phyloP scores from a whole-genome alignment of 2,329 filamentous ascomycete genomes.

The Chrysosporium keratinophilum region DNA sequence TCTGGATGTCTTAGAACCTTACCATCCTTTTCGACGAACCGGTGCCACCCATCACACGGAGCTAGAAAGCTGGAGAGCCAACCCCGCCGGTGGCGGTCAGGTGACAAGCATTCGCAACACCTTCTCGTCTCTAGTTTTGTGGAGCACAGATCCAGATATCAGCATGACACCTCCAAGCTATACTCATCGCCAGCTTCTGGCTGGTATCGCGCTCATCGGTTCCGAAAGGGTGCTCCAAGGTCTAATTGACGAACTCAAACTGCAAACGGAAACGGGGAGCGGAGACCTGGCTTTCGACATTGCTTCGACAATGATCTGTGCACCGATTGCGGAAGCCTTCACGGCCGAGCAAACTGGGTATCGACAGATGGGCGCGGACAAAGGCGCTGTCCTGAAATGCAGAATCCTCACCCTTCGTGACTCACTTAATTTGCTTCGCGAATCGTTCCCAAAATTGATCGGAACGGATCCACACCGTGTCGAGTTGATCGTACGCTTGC shows the following conservation, averaged over 20 bases:
- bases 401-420: conserved; percentile 34
- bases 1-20: conserved; percentile 42
- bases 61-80: conserved; percentile 43
- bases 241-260: conserved; percentile 35
- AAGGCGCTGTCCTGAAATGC: conserved; percentile 27
- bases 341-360: conserved; percentile 30
- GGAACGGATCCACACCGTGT: conserved; percentile 38
- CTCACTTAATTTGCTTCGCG: conserved; percentile 29
- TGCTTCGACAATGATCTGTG: conserved; percentile 34
- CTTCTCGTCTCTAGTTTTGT: conserved; percentile 44
- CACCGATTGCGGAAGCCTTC: conserved; percentile 33
- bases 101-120: conserved; percentile 40
- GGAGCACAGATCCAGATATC: conserved; percentile 43
- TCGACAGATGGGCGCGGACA: conserved; percentile 27
- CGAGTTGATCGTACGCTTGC: conserved; percentile 37
- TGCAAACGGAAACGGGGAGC: conserved; percentile 32
- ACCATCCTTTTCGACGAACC: conserved; percentile 43
- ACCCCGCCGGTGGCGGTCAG: conserved; percentile 37
- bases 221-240: conserved; percentile 29
- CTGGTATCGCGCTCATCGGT: conserved; percentile 34
- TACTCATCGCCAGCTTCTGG: conserved; percentile 44
- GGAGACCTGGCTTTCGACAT: conserved; percentile 38
- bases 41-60: conserved; percentile 39
- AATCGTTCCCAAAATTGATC: conserved; percentile 31
- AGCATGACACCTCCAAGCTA: conserved; percentile 46